Base-by-base conservation (phyloP, 148 eudicot species). In the Polygonum maritimum region DNA sequence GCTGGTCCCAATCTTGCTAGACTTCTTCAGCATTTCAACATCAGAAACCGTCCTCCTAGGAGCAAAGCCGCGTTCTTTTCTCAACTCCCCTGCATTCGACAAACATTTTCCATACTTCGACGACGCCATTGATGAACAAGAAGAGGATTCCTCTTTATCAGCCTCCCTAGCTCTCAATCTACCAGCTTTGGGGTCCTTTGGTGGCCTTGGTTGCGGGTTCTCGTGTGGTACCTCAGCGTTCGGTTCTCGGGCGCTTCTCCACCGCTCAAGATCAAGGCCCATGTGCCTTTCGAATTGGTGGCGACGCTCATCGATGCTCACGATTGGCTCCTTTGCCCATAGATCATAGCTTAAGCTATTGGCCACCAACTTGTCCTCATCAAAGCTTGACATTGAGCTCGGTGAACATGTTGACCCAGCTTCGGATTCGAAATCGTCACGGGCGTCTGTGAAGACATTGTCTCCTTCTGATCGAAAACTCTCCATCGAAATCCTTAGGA, bases 271-370 rank as follows among this genome's bases (percentile, higher is more conserved):
- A 35, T 65, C 80, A 62, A 86, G 83, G 71, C 89, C 90, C 76
- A 88, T 86, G 83, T 79, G 79, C 75, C 81, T 81, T 49, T 84
- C 71, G 69, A 94, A 90, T 33, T 84, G 89, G 44, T 76, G 72
- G 18, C 98, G 95, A 3, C 98, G 85, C 77, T 82, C 88, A 75
- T 82, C 80, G 60, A 89, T 83, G 82, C 90, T 87, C 49, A 78
- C 83, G 21, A 41, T 44, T 2, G 87, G 88, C 45, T 86, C 81
- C 71, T 72, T 78, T 47, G 67, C 82, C 97, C 97, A 94, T 74
- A 85, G 83, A 2, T 91, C 92, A 71, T 88, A 89, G 45, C 75
- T 86, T 5, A 84, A 75, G 26, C 79, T 72, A 45, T 78, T 78
- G 14, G 71, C 44, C 19, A 67, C 71, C 14, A 67, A 15, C 1